A percentile compares a stretch with the other conserved stretches of the same genome.
phyloP scores from a whole-genome alignment of 2,329 filamentous ascomycete species.

The Arthrobotrys sinensis region DNA sequence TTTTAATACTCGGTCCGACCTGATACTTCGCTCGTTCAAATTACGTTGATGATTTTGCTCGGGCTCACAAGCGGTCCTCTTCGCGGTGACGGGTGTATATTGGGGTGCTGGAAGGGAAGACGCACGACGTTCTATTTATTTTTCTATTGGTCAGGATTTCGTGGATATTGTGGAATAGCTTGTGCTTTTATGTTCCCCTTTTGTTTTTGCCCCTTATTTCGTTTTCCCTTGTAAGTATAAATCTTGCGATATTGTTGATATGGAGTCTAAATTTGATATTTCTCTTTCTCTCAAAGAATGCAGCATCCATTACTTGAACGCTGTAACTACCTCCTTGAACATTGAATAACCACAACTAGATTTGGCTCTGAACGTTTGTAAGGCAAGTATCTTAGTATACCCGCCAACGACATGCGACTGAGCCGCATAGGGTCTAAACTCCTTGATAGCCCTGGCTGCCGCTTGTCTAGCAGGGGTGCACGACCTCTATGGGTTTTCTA shows the following conservation, averaged over 20 bases:
- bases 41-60: neutral
- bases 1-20: conserved; percentile 53
- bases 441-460: too few species aligned
- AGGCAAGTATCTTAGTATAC: too few species aligned
- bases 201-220: neutral
- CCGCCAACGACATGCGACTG: too few species aligned
- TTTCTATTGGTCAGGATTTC: neutral
- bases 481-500: too few species aligned
- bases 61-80: neutral
- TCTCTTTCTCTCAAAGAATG: neutral
- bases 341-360: too few species aligned
- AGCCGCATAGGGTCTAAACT: too few species aligned
- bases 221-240: conserved; percentile 34
- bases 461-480: too few species aligned
- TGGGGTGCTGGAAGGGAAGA: conserved; percentile 2
- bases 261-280: conserved; percentile 36
- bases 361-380: too few species aligned
- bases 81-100: neutral
- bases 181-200: neutral
- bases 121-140: neutral
- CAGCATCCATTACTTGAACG: too few species aligned
- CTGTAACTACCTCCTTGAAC: too few species aligned
- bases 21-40: conserved; percentile 1
- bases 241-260: conserved; percentile 5
- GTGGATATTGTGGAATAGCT: neutral